Evolutionary conservation across 169 alveolate genomes (phyloP), one percentile per base, ranked within the genome.

Genomic region (Plasmodium billcollinsi): DNA sequence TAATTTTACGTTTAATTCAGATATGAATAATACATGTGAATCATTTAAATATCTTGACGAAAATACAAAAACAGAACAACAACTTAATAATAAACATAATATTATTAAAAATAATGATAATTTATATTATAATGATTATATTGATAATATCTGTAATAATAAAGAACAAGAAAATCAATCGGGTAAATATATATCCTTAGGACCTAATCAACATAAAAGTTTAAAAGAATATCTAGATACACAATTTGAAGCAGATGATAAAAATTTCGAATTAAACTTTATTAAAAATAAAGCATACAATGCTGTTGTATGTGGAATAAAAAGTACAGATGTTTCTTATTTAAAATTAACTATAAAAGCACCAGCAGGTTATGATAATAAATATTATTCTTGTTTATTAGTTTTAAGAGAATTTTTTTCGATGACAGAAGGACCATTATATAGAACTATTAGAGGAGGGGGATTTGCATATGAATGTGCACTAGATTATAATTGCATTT

Each of bases 381-480:
- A 62, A 2, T 95, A 94, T 39, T 92, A 88, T 62, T 65, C 91
- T 39, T 66, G 93, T 3, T 59, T 94, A 12, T 33, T 59, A 20
- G 72, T 92, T 14, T 15, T 90, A 15, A 24, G 93, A 24, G 96
- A 94, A 73, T 94, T 90, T 24, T 71, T 94, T 54, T 88, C 94
- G 12, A 92, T 94, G 95, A 80, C 91, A 67, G 96, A 94, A 75
- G 94, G 96, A 12, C 95, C 95, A 20, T 56, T 94, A 70, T 94
- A 75, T 75, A 91, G 91, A 29, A 93, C 91, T n/a, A 94, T 94
- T 39, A 92, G 96, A 2, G 95, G 95, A 24, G 96, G 96, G 20
- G 96, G 96, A 6, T 94, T 50, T 72, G 94, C 96, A 2, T 94
- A 94, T 86, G 83, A 90, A 76, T 92, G 93, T 83, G 85, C 85